A percentile compares a stretch with the other conserved stretches of the same genome.
Conservation (phyloP, 371 early-diverging fungal species). For the Nematocida parisii region DNA sequence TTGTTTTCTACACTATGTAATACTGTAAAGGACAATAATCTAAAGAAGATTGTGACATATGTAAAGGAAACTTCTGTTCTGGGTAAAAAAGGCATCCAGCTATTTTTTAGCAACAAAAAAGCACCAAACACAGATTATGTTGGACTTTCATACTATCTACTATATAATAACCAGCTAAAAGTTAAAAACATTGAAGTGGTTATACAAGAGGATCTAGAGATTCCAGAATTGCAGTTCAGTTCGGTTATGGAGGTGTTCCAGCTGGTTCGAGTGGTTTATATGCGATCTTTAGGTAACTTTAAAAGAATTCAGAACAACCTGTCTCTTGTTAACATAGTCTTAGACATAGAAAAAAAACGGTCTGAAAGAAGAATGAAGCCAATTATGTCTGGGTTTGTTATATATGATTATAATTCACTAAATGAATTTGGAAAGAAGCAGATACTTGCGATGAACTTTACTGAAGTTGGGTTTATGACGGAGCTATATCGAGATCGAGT, state of each 20-base stretch:
- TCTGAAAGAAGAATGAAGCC: conserved; percentile 16
- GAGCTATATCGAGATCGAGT: neutral
- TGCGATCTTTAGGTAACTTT: conserved; percentile 32
- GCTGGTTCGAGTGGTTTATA: neutral
- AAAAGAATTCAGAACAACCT: conserved; percentile 30
- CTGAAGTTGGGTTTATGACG: conserved; percentile 22
- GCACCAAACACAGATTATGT: neutral
- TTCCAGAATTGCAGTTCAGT: conserved; percentile 48
- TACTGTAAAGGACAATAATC: neutral
- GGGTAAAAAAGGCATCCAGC: conserved; percentile 29
- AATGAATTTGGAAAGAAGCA: conserved; percentile 36
- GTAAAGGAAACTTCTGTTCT: conserved; percentile 42
- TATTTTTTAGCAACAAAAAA: neutral
- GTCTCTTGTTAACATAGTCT: conserved; percentile 33
- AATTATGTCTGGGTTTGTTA: conserved; percentile 18
- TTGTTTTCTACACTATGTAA: conserved; percentile 50
- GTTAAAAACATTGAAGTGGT: conserved; percentile 10
- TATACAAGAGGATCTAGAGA: conserved; percentile 28
- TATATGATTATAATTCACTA: conserved; percentile 47
- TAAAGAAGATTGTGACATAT: conserved; percentile 13
- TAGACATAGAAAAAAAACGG: conserved; percentile 49
- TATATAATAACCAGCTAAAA: conserved; percentile 19
- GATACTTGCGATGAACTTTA: conserved; percentile 10
- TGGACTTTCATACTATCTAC: conserved; percentile 15
- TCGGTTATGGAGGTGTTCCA: conserved; percentile 43